Conservation (phyloP, 768 basidiomycete genomes). For the Termitomyces sp. region DNA sequence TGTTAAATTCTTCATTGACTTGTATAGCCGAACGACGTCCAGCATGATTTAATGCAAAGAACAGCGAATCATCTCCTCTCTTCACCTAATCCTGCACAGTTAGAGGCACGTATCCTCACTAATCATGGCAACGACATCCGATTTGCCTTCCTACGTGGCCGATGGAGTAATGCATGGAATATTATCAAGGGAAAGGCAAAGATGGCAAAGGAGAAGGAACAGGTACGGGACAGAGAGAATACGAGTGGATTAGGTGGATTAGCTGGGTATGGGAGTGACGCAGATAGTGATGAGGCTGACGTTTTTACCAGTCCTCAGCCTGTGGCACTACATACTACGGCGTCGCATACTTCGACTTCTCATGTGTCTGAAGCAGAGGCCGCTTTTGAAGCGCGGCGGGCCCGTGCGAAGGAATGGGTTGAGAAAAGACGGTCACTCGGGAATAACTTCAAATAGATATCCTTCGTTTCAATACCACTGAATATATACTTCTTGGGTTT, state of each 20-base stretch:
- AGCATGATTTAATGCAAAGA: constrained; percentile 63
- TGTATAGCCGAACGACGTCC: constrained; percentile 51
- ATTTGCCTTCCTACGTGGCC: constrained; percentile 78
- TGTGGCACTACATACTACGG: background rate
- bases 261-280: constrained; percentile 54
- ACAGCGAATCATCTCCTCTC: constrained; percentile 65
- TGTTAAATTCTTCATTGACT: background rate
- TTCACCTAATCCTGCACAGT: constrained; percentile 73
- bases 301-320: background rate
- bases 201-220: constrained; percentile 20
- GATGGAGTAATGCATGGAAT: constrained; percentile 67
- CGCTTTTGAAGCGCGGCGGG: constrained; percentile 42
- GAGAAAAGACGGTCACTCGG: constrained; percentile 37
- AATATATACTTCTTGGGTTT: background rate
- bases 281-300: constrained; percentile 26
- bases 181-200: constrained; percentile 43
- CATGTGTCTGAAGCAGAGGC: constrained; percentile 14
- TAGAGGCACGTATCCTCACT: constrained; percentile 86
- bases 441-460: background rate
- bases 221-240: constrained; percentile 16
- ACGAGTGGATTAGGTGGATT: constrained; percentile 42
- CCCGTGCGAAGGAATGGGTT: constrained; percentile 54
- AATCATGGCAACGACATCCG: constrained; percentile 76
- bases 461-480: background rate
- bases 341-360: background rate